Percentiles rank a stretch among this genome's conserved stretches.
phyloP scores from a whole-genome alignment of 106 monocot species.

The Platanthera guangdongensis region DNA sequence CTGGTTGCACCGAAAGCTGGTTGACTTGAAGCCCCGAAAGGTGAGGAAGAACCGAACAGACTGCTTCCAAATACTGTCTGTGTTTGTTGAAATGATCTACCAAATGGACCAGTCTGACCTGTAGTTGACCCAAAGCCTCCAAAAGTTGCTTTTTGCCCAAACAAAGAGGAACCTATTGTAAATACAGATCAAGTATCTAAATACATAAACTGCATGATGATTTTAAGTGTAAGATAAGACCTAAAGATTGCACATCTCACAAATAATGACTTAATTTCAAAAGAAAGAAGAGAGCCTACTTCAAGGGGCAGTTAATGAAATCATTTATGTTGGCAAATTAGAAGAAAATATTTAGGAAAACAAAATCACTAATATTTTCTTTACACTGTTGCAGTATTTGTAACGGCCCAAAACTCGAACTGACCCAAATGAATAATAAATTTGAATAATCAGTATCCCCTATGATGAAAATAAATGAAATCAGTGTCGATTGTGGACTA shows the following conservation, averaged over 20 bases:
- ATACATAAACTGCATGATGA: not conserved
- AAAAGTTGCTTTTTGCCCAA: slow-evolving; percentile 75
- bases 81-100: slow-evolving; percentile 72
- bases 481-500: no score
- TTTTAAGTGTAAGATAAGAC: not conserved
- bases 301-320: not conserved
- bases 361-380: not conserved
- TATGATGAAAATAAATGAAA: no score
- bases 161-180: slow-evolving; percentile 52
- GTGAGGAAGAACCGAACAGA: slow-evolving; percentile 50
- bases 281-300: not conserved
- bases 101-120: slow-evolving; percentile 65
- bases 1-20: no score
- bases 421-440: no score
- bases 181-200: not conserved
- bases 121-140: slow-evolving; percentile 77
- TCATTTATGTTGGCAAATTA: not conserved
- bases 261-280: not conserved
- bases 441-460: no score
- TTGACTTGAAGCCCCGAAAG: no score
- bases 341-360: not conserved
- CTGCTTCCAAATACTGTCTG: slow-evolving; percentile 75
- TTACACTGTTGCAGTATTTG: not conserved
- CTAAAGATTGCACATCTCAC: not conserved
- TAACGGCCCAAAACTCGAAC: no score